A percentile compares a stretch with the other conserved stretches of the same genome.
Evolutionary conservation across 1,284 basidiomycete genomes (phyloP).

Genomic region (Cerioporus squamosus): DNA sequence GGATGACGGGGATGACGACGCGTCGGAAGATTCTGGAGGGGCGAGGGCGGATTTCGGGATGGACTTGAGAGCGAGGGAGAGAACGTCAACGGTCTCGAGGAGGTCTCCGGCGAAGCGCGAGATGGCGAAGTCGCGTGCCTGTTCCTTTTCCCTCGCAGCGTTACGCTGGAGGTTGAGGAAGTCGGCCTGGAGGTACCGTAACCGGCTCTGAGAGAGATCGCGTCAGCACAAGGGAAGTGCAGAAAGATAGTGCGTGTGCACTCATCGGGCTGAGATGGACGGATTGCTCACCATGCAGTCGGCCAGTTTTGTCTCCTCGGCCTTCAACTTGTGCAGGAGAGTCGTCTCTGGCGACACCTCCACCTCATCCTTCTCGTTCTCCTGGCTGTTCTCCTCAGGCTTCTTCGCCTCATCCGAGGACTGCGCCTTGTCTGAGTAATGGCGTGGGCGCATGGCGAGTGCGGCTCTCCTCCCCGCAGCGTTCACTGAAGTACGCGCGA

Average conservation of each 20-base stretch:
- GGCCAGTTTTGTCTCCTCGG: conserved; percentile 72
- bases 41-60: conserved; percentile 66
- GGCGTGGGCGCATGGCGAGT: conserved; percentile 28
- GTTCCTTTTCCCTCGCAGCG: conserved; percentile 87
- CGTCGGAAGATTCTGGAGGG: conserved; percentile 26
- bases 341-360: conserved; percentile 40
- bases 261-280: neutral
- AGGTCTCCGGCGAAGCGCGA: conserved; percentile 90
- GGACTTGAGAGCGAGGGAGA: conserved; percentile 87
- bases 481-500: conserved; percentile 40
- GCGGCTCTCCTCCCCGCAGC: conserved; percentile 32
- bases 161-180: conserved; percentile 95
- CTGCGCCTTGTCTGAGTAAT: conserved; percentile 57
- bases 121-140: conserved; percentile 93
- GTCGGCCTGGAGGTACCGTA: conserved; percentile 92
- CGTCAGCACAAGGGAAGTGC: conserved; percentile 10
- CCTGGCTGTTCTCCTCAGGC: conserved; percentile 26
- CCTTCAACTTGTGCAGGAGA: conserved; percentile 56
- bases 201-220: conserved; percentile 61
- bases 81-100: conserved; percentile 91
- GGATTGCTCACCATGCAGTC: conserved; percentile 68
- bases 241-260: neutral
- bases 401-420: conserved; percentile 34
- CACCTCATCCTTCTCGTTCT: conserved; percentile 30
- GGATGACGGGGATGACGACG: no score